Evolutionary conservation across 176 grass and related monocot genomes (phyloP).

Genomic region (Miscanthus lutarioriparius): DNA sequence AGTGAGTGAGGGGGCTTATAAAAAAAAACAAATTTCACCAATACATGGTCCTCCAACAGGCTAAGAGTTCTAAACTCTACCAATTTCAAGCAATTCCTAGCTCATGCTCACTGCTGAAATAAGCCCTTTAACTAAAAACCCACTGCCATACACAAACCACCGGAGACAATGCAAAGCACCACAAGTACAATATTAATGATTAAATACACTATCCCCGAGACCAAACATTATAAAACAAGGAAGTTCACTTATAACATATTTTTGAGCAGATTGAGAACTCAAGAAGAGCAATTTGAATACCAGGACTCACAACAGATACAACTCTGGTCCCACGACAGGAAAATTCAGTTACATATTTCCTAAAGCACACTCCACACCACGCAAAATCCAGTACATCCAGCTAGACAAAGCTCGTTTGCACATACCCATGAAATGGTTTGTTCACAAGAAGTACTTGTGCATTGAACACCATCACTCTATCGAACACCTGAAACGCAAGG

Average conservation of each 20-base stretch:
- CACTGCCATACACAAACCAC: neutral
- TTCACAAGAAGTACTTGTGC: neutral
- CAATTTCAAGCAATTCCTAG: neutral
- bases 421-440: neutral
- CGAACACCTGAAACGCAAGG: neutral
- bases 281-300: neutral
- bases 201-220: neutral
- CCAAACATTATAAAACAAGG: neutral
- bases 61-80: neutral
- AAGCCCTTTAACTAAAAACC: neutral
- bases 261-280: neutral
- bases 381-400: neutral
- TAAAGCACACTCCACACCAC: neutral
- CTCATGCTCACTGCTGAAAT: neutral
- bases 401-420: neutral
- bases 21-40: neutral
- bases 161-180: neutral
- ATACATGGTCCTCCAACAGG: neutral
- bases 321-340: neutral
- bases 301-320: neutral
- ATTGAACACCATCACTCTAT: neutral
- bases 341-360: neutral
- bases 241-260: neutral
- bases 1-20: neutral
- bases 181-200: neutral